Percentiles rank a stretch among this genome's conserved stretches.
These are phyloP conservation scores for Leccinum disarticulatum DNA, from an alignment of 768 basidiomycete species.

Conservation along the genomic window DNA sequence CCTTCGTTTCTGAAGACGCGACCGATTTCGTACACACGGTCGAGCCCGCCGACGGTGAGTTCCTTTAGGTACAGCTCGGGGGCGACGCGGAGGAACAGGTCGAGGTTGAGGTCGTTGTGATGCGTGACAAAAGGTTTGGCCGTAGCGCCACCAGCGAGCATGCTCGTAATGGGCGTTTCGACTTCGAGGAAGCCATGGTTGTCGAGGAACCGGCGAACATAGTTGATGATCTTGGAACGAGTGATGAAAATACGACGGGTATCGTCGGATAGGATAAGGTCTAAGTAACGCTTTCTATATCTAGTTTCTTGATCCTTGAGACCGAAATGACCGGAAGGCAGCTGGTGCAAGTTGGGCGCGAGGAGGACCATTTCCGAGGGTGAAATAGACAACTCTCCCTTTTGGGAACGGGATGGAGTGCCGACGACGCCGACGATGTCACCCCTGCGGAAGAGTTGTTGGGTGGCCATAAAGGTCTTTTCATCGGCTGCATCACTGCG, in stretches of 20 bases:
- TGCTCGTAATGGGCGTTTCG: constrained; percentile 97
- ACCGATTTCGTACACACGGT: constrained; percentile 98
- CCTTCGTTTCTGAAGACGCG: constrained; percentile 98
- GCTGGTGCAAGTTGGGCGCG: constrained; percentile 93
- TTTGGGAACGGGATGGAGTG: constrained; percentile 87
- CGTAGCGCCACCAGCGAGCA: constrained; percentile 95
- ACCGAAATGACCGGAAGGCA: constrained; percentile 90
- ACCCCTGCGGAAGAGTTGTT: constrained; percentile 89
- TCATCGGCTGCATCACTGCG: constrained; percentile 62
- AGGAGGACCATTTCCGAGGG: constrained; percentile 83
- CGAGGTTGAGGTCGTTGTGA: constrained; percentile 96
- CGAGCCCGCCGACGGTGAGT: constrained; percentile 94
- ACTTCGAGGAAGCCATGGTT: constrained; percentile 95
- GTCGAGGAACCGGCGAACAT: constrained; percentile 89
- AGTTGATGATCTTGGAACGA: constrained; percentile 87
- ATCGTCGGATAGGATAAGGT: constrained; percentile 90
- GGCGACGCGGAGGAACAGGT: constrained; percentile 95
- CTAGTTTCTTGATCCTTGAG: constrained; percentile 97
- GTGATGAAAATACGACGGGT: constrained; percentile 91
- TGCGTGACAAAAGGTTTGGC: constrained; percentile 99
- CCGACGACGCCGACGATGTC: constrained; percentile 96
- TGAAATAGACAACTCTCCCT: constrained; percentile 90
- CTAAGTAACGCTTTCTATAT: constrained; percentile 98
- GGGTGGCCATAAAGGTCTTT: constrained; percentile 63
- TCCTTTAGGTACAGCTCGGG: constrained; percentile 98